Base-by-base conservation (phyloP, 345 rosid species). In the Barbarea vulgaris region DNA sequence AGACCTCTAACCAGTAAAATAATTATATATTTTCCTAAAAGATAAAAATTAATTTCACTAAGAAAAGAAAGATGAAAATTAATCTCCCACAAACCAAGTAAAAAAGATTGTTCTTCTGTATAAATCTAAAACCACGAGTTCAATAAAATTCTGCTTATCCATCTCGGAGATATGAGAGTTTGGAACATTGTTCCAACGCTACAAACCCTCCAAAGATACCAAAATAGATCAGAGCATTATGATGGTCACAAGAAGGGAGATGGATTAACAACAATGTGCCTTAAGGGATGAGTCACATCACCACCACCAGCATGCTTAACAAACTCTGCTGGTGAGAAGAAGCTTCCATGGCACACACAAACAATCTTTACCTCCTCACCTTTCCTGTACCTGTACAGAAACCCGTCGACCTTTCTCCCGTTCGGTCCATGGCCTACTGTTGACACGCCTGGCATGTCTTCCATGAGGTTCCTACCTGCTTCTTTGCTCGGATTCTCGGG, bases 401-500 rank as follows among this genome's bases (percentile, higher is more conserved):
- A 91, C 10, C 98, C 98, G 42, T 93, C 90, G 19, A 91, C 82
- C 80, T 89, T 83, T 74, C 78, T 89, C 60, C 96, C 93, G 4
- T 85, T 80, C 0, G 93, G 92, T 58, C 96, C 96, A 51, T 89
- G 86, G 6, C 96, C 96, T 81, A 62, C 83, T 1, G 97, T 87
- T 1, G 93, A 88, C 68, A 93, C 97, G 48, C 90, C 79, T 2
- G 98, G 97, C 98, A 93, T 91, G n/a, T 88, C 90, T 76, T 85
- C 89, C 63, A 87, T 55, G 3, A 89, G 82, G 72, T 81, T 83
- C 22, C 79, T 74, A 31, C n/a, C 42, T 8, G 34, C 58, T 19
- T 34, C 28, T 34, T 34, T 34, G 41, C 27, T 24, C 1, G 50
- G 17, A 5, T 24, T 62, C 50, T 84, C 84, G 1, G 69, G 52